Base-by-base conservation (phyloP, 192 early-diverging fungal genomes). In the Thamnidium elegans region DNA sequence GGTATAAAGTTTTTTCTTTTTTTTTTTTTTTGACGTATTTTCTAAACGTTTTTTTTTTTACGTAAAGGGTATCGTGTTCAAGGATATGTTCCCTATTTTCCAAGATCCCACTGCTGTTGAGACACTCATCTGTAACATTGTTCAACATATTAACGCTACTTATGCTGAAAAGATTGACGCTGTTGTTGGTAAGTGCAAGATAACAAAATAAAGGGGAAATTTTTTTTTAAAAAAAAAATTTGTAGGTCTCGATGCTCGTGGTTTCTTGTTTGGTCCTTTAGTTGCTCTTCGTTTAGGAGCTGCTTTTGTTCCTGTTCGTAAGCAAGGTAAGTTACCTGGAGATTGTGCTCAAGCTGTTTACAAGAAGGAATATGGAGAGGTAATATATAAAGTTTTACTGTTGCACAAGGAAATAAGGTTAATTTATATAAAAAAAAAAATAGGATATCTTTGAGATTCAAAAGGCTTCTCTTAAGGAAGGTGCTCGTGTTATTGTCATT, bases 11-110 rank as follows among this genome's bases (percentile, higher is more conserved):
- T n/a, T n/a, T n/a, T n/a, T n/a, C n/a, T 5, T 36, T 36, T 36
- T 36, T 36, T 36, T 17, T 10, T 17, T 19, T n/a, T 6, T 42
- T 11, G 0, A 3, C n/a, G 19, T 55, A 0, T 42, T 39, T 34
- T 44, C 26, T 26, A 26, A 26, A 26, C 26, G 44, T 32, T 9
- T 26, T 26, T 9, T 26, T 26, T 26, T 26, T 26, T 26, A 3
- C 26, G 26, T 26, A 26, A 26, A 89, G 84, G 96, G 97, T 19
- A 97, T 99, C 65, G 73, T 94, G 67, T 99, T 99, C 87, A 91
- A 90, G 70, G 92, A 99, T 75, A 95, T 99, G 71, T 95, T 97
- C 69, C 92, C 93, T 46, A 86, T 99, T 63, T 99, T 99, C 84
- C 90, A 90, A 71, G 89, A 96, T 72, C 96, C 96, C 21, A 84